A percentile compares a stretch with the other conserved stretches of the same genome.
phyloP scores from a whole-genome alignment of 768 basidiomycete species.

The Omphalotus guepiniiformis region DNA sequence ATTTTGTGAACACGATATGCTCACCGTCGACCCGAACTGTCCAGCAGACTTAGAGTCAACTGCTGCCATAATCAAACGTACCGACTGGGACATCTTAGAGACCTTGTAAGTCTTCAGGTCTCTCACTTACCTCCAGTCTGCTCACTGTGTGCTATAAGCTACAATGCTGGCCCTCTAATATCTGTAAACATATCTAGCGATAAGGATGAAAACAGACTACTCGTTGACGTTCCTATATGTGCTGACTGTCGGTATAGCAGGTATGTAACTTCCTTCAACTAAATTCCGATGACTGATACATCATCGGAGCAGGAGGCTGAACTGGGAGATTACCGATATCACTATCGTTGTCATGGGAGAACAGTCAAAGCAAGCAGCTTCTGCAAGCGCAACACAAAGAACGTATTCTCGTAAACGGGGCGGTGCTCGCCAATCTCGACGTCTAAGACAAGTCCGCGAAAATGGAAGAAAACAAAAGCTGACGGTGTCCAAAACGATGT shows the following conservation, averaged over 20 bases:
- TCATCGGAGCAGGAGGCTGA: constrained; percentile 36
- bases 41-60: constrained; percentile 53
- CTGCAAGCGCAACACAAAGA: neutral
- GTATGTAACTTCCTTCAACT: constrained; percentile 28
- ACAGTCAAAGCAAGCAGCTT: constrained; percentile 20
- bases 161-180: constrained; percentile 30
- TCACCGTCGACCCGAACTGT: constrained; percentile 64
- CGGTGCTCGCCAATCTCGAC: constrained; percentile 63
- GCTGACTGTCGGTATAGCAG: constrained; percentile 55
- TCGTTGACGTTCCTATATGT: constrained; percentile 53
- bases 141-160: constrained; percentile 10
- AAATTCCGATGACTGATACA: constrained; percentile 4
- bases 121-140: constrained; percentile 1
- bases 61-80: constrained; percentile 51
- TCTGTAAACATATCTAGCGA: constrained; percentile 36
- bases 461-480: constrained; percentile 47
- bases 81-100: constrained; percentile 62
- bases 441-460: constrained; percentile 57
- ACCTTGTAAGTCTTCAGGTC: constrained; percentile 43
- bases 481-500: constrained; percentile 57
- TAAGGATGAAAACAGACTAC: constrained; percentile 32
- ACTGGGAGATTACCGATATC: constrained; percentile 61
- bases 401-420: constrained; percentile 33
- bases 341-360: constrained; percentile 43
- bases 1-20: constrained; percentile 61